Percentiles rank a stretch among this genome's conserved stretches.
phyloP scores from a whole-genome alignment of 176 grass and related monocot genomes.

The Carex cristatella region DNA sequence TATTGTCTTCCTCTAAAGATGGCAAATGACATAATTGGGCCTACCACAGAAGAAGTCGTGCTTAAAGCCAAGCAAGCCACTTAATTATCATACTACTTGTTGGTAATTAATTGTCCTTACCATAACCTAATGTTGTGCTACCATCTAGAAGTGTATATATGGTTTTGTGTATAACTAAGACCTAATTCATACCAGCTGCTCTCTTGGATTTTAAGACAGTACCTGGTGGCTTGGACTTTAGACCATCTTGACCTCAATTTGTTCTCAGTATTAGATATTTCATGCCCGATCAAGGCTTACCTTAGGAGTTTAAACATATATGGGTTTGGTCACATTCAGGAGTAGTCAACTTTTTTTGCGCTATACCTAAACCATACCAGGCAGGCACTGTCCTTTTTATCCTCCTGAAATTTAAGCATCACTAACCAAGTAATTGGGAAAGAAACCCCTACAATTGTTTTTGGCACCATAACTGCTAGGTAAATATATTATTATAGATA shows the following conservation, averaged over 20 bases:
- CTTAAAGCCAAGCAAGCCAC: constrained; percentile 51
- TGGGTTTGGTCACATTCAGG: not conserved
- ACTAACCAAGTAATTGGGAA: not conserved
- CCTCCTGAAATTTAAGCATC: not conserved
- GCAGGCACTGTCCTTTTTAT: not conserved
- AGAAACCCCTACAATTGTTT: not conserved
- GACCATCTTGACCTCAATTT: not conserved
- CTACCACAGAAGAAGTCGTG: constrained; percentile 82
- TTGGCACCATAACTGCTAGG: not conserved
- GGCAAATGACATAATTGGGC: constrained; percentile 82
- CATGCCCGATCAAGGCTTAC: not conserved
- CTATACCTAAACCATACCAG: not conserved
- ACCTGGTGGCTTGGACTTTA: not conserved
- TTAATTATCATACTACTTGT: constrained; percentile 21
- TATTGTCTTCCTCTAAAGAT: constrained; percentile 63
- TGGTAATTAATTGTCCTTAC: constrained; percentile 1
- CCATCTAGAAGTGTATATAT: not conserved
- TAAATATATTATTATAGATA: not conserved
- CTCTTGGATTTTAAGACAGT: not conserved
- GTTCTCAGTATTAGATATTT: not conserved
- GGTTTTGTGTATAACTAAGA: not conserved
- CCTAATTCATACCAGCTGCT: not conserved
- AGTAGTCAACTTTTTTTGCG: not conserved
- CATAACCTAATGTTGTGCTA: not conserved
- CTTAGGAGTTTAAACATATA: not conserved